Conservation (phyloP, 441 rosid species). For the Raphanus hybrid region DNA sequence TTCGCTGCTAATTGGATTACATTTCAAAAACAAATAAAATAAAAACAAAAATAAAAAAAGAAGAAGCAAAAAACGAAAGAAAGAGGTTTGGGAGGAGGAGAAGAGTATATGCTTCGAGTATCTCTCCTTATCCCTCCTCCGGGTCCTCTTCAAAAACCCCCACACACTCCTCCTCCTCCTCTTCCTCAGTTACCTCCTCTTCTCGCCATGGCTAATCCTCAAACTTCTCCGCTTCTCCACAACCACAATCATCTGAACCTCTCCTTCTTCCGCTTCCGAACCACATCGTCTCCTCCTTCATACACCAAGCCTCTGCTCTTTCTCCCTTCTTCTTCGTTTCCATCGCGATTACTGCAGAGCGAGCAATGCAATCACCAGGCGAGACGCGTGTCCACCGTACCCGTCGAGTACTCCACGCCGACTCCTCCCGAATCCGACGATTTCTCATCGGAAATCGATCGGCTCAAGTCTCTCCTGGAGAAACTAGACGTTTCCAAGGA, state of each 20-base stretch:
- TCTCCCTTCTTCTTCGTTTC: constrained; percentile 7
- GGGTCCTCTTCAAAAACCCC: constrained; percentile 41
- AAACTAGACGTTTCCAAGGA: constrained; percentile 50
- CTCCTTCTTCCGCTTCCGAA: constrained; percentile 42
- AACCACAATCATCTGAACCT: constrained; percentile 14
- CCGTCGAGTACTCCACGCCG: constrained; percentile 69
- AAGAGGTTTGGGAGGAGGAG: constrained; percentile 25
- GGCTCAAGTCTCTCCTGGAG: constrained; percentile 62
- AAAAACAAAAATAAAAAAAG: too few species aligned
- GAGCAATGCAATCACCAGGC: constrained; percentile 33
- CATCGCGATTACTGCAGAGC: constrained; percentile 5
- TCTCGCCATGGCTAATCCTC: constrained; percentile 46
- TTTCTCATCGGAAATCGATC: constrained; percentile 68
- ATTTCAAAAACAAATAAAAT: neutral
- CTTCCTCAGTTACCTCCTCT: neutral
- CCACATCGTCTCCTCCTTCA: constrained; percentile 32
- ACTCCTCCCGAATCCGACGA: constrained; percentile 63
- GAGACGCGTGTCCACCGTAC: constrained; percentile 67
- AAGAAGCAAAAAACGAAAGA: constrained; percentile 7
- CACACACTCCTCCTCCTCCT: neutral
- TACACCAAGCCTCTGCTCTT: constrained; percentile 39
- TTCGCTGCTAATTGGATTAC: constrained; percentile 30
- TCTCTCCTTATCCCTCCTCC: constrained; percentile 36
- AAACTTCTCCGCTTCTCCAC: constrained; percentile 40
- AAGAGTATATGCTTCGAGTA: constrained; percentile 38